These are phyloP conservation scores for Nannizzia gypsea DNA, from an alignment of 2,329 filamentous ascomycete genomes.

Conservation along the genomic window DNA sequence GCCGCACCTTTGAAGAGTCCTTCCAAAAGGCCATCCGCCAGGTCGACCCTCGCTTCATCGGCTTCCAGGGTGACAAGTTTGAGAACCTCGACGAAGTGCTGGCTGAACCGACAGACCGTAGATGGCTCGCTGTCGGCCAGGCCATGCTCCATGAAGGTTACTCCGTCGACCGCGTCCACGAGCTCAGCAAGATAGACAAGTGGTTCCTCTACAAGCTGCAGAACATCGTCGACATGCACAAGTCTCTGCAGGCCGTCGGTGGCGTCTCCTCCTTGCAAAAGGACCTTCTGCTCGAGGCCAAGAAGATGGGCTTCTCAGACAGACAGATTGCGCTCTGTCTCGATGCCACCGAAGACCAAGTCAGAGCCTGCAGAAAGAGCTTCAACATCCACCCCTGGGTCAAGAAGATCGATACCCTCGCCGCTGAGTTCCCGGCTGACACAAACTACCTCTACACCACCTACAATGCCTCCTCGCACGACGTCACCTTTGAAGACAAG, in stretches of 20 bases:
- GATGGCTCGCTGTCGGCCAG: conserved; percentile 94
- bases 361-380: conserved; percentile 69
- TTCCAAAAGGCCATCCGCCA: conserved; percentile 98
- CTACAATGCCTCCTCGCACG: conserved; percentile 90
- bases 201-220: conserved; percentile 99
- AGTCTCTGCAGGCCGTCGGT: conserved; percentile 72
- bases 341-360: conserved; percentile 75
- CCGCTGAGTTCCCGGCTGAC: conserved; percentile 87
- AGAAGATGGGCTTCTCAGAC: conserved; percentile 97
- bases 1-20: conserved; percentile 94
- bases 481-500: conserved; percentile 87
- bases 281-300: conserved; percentile 78
- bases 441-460: conserved; percentile 97
- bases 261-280: conserved; percentile 75
- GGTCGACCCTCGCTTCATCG: conserved; percentile 82
- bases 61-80: conserved; percentile 92
- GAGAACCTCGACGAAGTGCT: conserved; percentile 84
- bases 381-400: conserved; percentile 92
- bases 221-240: conserved; percentile 87
- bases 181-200: conserved; percentile 96
- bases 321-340: conserved; percentile 84
- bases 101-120: conserved; percentile 84
- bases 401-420: conserved; percentile 96
- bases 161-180: conserved; percentile 79
- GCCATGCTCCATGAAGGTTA: conserved; percentile 97